Conservation (phyloP, 495 filamentous ascomycete species). For the Annulohypoxylon maeteangense region DNA sequence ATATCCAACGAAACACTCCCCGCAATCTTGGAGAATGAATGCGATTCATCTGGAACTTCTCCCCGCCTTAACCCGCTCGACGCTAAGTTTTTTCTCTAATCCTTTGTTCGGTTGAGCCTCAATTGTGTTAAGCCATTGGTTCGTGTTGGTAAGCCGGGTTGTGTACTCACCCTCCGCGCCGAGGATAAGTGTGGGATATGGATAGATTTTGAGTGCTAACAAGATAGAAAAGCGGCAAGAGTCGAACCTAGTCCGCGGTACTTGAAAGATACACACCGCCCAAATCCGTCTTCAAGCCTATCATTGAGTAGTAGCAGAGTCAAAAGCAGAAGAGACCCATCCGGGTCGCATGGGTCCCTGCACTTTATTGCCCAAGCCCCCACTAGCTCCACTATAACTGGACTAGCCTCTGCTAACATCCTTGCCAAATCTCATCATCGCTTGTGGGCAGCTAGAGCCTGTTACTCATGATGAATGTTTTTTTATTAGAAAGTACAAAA, state of each 20-base stretch:
- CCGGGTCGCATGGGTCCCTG: slow-evolving; percentile 23
- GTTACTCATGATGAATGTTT: slow-evolving; percentile 19
- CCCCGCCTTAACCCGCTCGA: slow-evolving; percentile 24
- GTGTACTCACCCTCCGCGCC: slow-evolving; percentile 17
- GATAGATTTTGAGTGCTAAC: neutral
- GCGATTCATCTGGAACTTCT: slow-evolving; percentile 11
- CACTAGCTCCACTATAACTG: slow-evolving; percentile 13
- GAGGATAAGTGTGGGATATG: slow-evolving; percentile 18
- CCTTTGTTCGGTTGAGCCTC: slow-evolving; percentile 35
- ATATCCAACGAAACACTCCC: slow-evolving; percentile 7
- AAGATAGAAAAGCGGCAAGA: slow-evolving; percentile 28
- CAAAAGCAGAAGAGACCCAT: neutral
- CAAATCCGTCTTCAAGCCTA: slow-evolving; percentile 22
- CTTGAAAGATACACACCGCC: slow-evolving; percentile 26
- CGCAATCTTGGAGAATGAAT: slow-evolving; percentile 24
- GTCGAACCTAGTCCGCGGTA: slow-evolving; percentile 5
- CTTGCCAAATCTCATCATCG: slow-evolving; percentile 38
- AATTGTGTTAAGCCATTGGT: slow-evolving; percentile 36
- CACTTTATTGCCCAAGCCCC: slow-evolving; percentile 20
- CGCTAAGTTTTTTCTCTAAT: neutral
- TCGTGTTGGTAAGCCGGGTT: slow-evolving; percentile 22
- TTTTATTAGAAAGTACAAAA: slow-evolving; percentile 41
- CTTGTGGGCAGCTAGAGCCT: slow-evolving; percentile 8
- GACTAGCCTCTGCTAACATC: slow-evolving; percentile 17
- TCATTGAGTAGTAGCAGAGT: slow-evolving; percentile 23